Evolutionary conservation across 352 stramenopile species (phyloP), one percentile per base, ranked within the genome.

Genomic region (Pilasporangium apinafurcum): DNA sequence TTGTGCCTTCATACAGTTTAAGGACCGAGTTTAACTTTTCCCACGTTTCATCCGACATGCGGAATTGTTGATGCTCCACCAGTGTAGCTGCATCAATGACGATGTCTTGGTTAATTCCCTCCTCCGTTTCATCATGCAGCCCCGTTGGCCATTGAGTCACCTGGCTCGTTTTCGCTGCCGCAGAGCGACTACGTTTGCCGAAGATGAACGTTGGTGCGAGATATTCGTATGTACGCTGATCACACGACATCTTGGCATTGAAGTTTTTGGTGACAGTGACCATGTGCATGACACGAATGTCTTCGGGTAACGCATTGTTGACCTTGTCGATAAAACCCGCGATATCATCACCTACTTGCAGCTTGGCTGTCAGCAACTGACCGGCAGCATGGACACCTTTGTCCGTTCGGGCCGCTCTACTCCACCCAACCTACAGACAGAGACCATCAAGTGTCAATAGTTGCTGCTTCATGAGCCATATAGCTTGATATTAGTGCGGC

Each of bases 141-240:
- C 68, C 45, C 8, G 47, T 45, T 2, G 58, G 59, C 62, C 64
- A 81, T 17, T 62, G 30, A n/a, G 53, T 51, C 9, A 37, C 27
- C 33, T 29, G 31, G 37, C 35, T 30, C 10, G 26, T 33, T 9
- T 16, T 6, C 30, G 40, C 5, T 0, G 18, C 38, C 2, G 17
- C n/a, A 30, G 21, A 14, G 8, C 44, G 48, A 5, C 32, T 30
- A 25, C 69, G 67, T 25, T 65, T 67, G 12, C 51, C 61, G 44
- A 96, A 92, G 34, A 96, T 87, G 53, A 94, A 95, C 22, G 85
- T 95, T 18, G 87, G 87, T 17, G 87, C 73, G 0, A 96, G 53
- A 51, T 96, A 96, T 61, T 96, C 86, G 50, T 96, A 96, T 31
- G 77, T 92, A 36, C 87, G 75, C 55, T 90, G 70, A 43, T 94